phyloP scores from a whole-genome alignment of 2,329 filamentous ascomycete species.

The Colletotrichum euphorbiae region DNA sequence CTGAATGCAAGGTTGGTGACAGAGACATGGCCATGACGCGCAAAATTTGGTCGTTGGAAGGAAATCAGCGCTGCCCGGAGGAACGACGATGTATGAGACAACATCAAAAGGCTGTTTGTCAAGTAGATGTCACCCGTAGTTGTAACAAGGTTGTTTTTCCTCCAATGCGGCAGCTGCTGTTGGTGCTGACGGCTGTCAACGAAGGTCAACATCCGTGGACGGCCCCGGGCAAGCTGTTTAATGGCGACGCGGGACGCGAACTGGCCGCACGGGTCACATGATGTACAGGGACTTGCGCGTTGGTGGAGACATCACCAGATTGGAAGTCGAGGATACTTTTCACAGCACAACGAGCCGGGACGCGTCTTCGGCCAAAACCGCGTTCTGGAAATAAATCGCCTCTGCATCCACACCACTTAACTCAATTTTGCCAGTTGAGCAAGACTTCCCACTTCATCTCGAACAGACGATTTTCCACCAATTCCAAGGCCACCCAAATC shows the following conservation, averaged over 20 bases:
- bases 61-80: too few relatives aligned
- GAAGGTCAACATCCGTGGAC: too few relatives aligned
- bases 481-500: background rate
- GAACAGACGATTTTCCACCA: background rate
- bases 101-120: too few relatives aligned
- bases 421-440: background rate
- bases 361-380: conserved; percentile 25
- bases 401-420: background rate
- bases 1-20: too few relatives aligned
- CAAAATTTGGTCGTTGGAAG: too few relatives aligned
- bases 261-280: background rate
- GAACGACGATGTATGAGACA: too few relatives aligned
- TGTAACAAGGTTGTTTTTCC: conserved; percentile 3
- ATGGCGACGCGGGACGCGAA: conserved; percentile 12
- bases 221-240: background rate
- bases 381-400: conserved; percentile 31
- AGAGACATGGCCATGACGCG: too few relatives aligned
- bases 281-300: background rate
- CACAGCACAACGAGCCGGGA: background rate
- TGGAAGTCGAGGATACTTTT: background rate
- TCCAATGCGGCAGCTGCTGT: background rate
- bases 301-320: background rate
- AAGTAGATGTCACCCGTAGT: background rate
- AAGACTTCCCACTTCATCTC: background rate
- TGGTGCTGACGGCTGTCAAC: background rate